phyloP scores from a whole-genome alignment of 2,329 filamentous ascomycete genomes.

The Pleochaeta shiraiana region DNA sequence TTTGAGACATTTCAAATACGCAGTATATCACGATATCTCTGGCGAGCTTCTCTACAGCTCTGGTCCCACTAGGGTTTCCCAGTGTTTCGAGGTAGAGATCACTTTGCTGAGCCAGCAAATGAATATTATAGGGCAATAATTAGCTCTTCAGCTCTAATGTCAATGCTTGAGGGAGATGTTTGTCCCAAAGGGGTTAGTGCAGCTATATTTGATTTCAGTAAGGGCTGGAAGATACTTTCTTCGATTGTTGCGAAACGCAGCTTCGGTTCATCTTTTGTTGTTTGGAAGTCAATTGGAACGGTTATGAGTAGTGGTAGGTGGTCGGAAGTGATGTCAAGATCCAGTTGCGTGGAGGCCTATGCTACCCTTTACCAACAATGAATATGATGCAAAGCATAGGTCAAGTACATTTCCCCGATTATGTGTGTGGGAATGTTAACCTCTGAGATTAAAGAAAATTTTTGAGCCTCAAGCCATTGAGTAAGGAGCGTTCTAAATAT shows the following conservation, averaged over 20 bases:
- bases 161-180: not conserved
- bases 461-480: not conserved
- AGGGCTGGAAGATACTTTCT: not conserved
- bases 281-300: not conserved
- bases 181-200: not conserved
- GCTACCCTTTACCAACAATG: not conserved
- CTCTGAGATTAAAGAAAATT: not conserved
- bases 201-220: not conserved
- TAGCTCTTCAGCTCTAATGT: not conserved
- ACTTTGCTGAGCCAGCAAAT: not conserved
- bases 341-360: not conserved
- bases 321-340: not conserved
- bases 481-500: not conserved
- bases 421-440: not conserved
- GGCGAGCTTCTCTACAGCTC: not conserved
- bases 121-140: not conserved
- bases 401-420: not conserved
- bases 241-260: not conserved
- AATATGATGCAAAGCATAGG: not conserved
- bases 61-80: not conserved
- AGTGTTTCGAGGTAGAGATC: not conserved
- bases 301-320: not conserved
- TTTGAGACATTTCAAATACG: not conserved
- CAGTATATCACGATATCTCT: not conserved
- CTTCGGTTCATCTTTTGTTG: not conserved